Evolutionary conservation across 305 asterid species (phyloP).

Genomic region (Striga hermonthica): DNA sequence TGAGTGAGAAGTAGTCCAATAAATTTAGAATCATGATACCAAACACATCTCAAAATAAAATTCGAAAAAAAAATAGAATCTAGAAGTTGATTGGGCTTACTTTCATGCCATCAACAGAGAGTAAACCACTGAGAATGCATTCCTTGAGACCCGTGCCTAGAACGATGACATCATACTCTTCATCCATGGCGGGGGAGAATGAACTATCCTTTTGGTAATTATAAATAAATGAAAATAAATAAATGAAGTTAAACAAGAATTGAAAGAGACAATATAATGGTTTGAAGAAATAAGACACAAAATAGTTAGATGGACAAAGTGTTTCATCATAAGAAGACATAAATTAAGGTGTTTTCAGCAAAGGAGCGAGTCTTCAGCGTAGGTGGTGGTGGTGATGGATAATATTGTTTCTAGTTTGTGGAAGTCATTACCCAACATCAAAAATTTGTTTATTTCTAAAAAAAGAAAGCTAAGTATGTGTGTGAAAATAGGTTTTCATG

Average conservation of each 20-base stretch:
- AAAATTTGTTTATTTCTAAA: too few relatives aligned
- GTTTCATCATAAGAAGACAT: not conserved
- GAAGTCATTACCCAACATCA: not conserved
- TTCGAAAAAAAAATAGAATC: too few relatives aligned
- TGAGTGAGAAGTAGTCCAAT: too few relatives aligned
- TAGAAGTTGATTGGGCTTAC: slow-evolving; percentile 26
- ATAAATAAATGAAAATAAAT: not conserved
- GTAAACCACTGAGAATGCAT: slow-evolving; percentile 53
- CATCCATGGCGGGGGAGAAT: slow-evolving; percentile 31
- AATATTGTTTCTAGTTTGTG: not conserved
- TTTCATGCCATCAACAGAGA: slow-evolving; percentile 52
- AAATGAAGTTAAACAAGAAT: not conserved
- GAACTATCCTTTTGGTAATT: not conserved
- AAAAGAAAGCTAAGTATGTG: not conserved
- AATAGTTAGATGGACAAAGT: too few relatives aligned
- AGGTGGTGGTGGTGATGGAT: not conserved
- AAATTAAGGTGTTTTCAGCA: slow-evolving; percentile 30
- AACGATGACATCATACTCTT: slow-evolving; percentile 44
- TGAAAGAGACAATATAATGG: not conserved
- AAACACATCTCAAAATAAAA: too few relatives aligned
- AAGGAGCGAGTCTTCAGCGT: slow-evolving; percentile 32
- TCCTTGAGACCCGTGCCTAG: slow-evolving; percentile 54
- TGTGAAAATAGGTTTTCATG: too few relatives aligned
- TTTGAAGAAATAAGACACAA: slow-evolving; percentile 7
- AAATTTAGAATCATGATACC: too few relatives aligned